These are phyloP conservation scores for Pseudogymnoascus sp. DNA, from an alignment of 2,329 filamentous ascomycete genomes.

Conservation along the genomic window DNA sequence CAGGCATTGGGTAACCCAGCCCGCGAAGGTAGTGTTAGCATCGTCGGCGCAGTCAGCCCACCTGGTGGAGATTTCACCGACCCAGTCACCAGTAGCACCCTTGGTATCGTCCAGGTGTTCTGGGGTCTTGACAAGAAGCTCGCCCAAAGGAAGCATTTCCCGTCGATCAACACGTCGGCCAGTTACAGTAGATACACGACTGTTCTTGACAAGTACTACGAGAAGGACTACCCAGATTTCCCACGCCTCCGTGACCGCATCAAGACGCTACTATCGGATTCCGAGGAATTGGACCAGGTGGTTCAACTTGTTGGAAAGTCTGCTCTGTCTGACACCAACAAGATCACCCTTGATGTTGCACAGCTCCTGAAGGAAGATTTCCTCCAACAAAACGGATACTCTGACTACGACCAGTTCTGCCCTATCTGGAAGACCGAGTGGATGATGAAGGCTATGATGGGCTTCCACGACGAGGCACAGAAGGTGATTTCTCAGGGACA, in stretches of 20 bases:
- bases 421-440: constrained; percentile 99
- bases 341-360: constrained; percentile 94
- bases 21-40: constrained; percentile 86
- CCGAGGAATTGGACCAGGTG: constrained; percentile 95
- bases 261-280: constrained; percentile 87
- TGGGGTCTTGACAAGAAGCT: constrained; percentile 99
- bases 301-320: constrained; percentile 98
- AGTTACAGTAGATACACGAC: constrained; percentile 97
- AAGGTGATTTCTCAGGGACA: constrained; percentile 90
- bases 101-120: constrained; percentile 98
- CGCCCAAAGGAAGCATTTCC: constrained; percentile 97
- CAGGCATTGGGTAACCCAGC: constrained; percentile 81
- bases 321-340: constrained; percentile 90
- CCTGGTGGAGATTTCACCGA: constrained; percentile 99
- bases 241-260: constrained; percentile 87
- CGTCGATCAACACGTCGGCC: constrained; percentile 88
- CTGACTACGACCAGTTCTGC: constrained; percentile 98
- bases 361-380: constrained; percentile 96
- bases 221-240: constrained; percentile 90
- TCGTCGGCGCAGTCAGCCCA: constrained; percentile 94
- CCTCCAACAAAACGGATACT: constrained; percentile 98
- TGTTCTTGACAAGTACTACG: constrained; percentile 86
- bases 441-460: constrained; percentile 99
- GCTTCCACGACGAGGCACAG: constrained; percentile 94
- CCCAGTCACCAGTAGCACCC: constrained; percentile 86